Evolutionary conservation across 2,329 filamentous ascomycete genomes (phyloP).

Genomic region (Calonectria honghensis): DNA sequence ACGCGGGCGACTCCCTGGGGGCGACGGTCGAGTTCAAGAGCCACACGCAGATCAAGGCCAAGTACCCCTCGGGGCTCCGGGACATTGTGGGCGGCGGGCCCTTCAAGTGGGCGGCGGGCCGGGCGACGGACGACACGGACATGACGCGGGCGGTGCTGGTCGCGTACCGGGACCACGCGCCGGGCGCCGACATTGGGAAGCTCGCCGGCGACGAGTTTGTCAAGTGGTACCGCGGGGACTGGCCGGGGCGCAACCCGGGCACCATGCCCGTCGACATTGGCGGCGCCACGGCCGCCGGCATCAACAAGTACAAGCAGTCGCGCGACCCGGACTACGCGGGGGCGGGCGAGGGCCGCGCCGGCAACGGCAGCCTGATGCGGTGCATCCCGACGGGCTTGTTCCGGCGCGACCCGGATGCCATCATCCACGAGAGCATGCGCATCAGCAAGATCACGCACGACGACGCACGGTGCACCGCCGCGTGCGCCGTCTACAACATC

Average conservation of each 20-base stretch:
- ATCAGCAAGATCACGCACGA: conserved; percentile 65
- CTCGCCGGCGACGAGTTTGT: conserved; percentile 63
- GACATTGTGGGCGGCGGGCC: conserved; percentile 67
- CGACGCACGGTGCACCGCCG: conserved; percentile 59
- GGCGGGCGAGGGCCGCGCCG: conserved; percentile 62
- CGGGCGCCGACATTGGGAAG: conserved; percentile 56
- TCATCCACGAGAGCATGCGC: conserved; percentile 58
- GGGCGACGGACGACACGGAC: conserved; percentile 70
- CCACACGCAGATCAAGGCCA: conserved; percentile 57
- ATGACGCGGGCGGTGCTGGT: conserved; percentile 67
- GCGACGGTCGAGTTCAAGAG: conserved; percentile 66
- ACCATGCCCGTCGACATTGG: conserved; percentile 63
- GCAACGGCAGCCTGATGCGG: conserved; percentile 69
- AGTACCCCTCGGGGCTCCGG: conserved; percentile 62
- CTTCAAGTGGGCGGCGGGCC: conserved; percentile 65
- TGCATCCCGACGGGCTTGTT: conserved; percentile 68
- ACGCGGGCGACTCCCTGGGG: conserved; percentile 68
- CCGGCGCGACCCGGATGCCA: conserved; percentile 50
- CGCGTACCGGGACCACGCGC: conserved; percentile 60
- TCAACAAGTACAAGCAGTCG: conserved; percentile 55
- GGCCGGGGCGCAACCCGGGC: conserved; percentile 62
- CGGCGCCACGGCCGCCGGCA: conserved; percentile 53
- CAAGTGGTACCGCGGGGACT: conserved; percentile 64
- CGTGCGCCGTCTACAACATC: conserved; percentile 64
- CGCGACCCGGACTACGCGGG: conserved; percentile 59